phyloP scores from a whole-genome alignment of 1,284 basidiomycete species.

The Amylostereum areolatum region DNA sequence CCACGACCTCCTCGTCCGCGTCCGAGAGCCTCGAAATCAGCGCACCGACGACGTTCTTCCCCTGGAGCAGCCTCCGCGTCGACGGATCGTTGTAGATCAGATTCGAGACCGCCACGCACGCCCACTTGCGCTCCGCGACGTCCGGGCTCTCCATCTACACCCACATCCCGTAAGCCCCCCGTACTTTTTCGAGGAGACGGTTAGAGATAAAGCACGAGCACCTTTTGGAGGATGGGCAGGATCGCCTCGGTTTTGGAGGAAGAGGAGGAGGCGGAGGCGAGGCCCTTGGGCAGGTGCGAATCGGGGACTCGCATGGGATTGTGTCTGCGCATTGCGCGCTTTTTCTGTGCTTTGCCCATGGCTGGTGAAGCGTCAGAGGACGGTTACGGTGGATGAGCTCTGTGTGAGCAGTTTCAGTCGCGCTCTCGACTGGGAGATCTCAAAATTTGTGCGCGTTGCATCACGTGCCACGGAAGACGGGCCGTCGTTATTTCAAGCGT shows the following conservation, averaged over 20 bases:
- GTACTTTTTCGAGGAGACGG: neutral
- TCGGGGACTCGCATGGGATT: constrained; percentile 91
- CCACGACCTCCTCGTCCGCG: constrained; percentile 78
- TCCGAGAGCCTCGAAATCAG: constrained; percentile 83
- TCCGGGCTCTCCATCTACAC: constrained; percentile 70
- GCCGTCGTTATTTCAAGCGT: neutral
- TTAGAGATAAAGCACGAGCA: constrained; percentile 17
- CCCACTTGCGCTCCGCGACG: constrained; percentile 81
- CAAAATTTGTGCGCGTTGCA: neutral
- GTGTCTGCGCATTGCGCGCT: constrained; percentile 72
- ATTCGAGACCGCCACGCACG: constrained; percentile 87
- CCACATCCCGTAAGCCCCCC: neutral
- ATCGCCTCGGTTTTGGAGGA: constrained; percentile 75
- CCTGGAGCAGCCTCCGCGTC: constrained; percentile 81
- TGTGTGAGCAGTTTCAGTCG: neutral
- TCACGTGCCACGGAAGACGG: neutral
- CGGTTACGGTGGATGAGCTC: too few species aligned
- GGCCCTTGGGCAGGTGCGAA: constrained; percentile 78
- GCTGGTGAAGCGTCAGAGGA: neutral
- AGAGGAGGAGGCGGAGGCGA: constrained; percentile 60
- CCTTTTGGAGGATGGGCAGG: constrained; percentile 85
- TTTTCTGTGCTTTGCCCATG: constrained; percentile 91
- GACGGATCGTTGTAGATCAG: constrained; percentile 86
- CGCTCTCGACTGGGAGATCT: neutral
- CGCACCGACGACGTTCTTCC: constrained; percentile 84